Base-by-base conservation (phyloP, 371 early-diverging fungal species). In the Dichotomocladium elegans region DNA sequence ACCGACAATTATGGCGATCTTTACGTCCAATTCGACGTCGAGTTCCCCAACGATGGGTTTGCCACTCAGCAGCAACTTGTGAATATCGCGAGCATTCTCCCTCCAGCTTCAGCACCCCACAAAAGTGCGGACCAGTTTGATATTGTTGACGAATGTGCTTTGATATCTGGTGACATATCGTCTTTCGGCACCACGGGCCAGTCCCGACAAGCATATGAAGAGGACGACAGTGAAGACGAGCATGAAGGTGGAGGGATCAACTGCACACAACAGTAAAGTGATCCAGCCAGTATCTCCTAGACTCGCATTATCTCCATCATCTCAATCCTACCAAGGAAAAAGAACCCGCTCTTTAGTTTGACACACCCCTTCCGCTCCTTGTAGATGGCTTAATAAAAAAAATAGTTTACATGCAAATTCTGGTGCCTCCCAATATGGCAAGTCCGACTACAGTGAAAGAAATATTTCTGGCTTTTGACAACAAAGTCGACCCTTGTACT, bases 1-100 rank as follows among this genome's bases (percentile, higher is more conserved):
- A 93, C 93, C 45, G 92, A 91, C 62, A 84, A 87, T 61, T 84
- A 85, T 63, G 99, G 99, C 47, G 90, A 94, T 76, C 76, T 99
- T 22, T 93, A 87, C 70, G 68, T 98, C 62, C 82, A 86, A 51
- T 99, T 99, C 67, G 90, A 91, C 31, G 81, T 99, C 50, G 86
- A 85, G 61, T 99, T 99, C 86, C 99, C 99, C n/a, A 63, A 75
- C 40, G 67, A 85, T 41, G 81, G 85, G 70, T 94, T 93, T 83
- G 66, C 85, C 41, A 45, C 77, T 6, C 63, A 69, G 37, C 77
- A 76, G 28, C 54, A 78, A 40, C 53, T 84, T 43, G 58, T 60
- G 33, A 41, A 58, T 33, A 62, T 86, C 27, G 80, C 80, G 53
- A 51, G 64, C 11, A 63, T 86, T 14, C 64, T 85, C 50, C 87